Conservation (phyloP, 805 yeast species). For the Naumovozyma castellii region DNA sequence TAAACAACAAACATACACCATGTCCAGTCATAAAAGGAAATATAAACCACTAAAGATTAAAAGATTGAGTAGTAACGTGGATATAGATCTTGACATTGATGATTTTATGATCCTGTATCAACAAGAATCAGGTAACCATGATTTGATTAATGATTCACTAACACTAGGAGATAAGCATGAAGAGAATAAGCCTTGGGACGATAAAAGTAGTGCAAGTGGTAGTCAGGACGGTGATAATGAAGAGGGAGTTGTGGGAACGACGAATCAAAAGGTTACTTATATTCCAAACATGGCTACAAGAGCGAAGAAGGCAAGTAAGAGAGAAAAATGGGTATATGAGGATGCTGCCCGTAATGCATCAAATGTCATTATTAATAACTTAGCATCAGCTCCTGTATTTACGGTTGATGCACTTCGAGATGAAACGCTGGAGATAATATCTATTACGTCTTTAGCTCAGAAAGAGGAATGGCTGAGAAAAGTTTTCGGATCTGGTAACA, state of each 20-base stretch:
- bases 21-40: constrained; percentile 34
- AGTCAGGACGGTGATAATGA: constrained; percentile 22
- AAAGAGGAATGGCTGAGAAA: constrained; percentile 72
- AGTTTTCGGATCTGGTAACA: constrained; percentile 68
- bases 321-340: constrained; percentile 68
- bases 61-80: constrained; percentile 50
- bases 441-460: constrained; percentile 62
- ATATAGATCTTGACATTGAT: constrained; percentile 61
- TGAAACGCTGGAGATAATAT: constrained; percentile 77
- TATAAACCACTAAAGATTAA: constrained; percentile 72
- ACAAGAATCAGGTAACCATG: constrained; percentile 20
- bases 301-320: constrained; percentile 64
- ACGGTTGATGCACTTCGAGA: constrained; percentile 69
- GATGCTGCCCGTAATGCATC: constrained; percentile 61
- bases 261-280: constrained; percentile 47
- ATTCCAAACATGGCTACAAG: constrained; percentile 76
- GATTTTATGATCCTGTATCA: constrained; percentile 48
- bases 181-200: constrained; percentile 25
- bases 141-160: constrained; percentile 7
- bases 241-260: constrained; percentile 11
- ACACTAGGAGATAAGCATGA: constrained; percentile 15
- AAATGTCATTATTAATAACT: constrained; percentile 39
- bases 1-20: constrained; percentile 46
- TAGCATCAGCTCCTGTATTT: constrained; percentile 63
- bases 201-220: constrained; percentile 22